Evolutionary conservation across 768 basidiomycete genomes (phyloP), one percentile per base, ranked within the genome.

Genomic region (Exidia glandulosa): DNA sequence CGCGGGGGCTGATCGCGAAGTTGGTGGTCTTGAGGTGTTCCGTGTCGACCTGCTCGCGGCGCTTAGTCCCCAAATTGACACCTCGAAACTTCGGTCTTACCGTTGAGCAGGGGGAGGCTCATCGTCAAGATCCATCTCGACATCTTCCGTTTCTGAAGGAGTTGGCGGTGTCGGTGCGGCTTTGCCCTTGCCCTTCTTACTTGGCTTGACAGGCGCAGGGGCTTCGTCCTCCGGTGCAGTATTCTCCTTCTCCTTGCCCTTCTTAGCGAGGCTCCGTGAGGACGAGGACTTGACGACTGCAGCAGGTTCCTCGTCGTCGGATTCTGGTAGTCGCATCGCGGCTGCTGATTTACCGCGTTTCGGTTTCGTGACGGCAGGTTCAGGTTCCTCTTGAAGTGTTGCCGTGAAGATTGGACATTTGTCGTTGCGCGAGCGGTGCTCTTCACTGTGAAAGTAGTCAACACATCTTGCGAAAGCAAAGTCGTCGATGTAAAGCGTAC

Each of bases 401-500:
- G 70, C 60, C 37, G 63, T 55, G 64, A 84, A 74, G 66, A 83
- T 81, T 2, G 77, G 71, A 65, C 82, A 74, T 69, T 83, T 83
- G 56, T 76, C 74, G 33, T 76, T 77, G 56, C 90, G 86, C 61
- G 79, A 79, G n/a, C 78, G 78, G 66, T 94, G 91, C 66, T 92
- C 87, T 66, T 86, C 79, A 62, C 88, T 90, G 66, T 62, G 59
- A 48, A 59, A 63, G 50, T 59, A 58, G 32, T 58, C 34, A 48
- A 9, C 27, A 7, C 27, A 25, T 25, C 56, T 36, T n/a, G n/a
- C n/a, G n/a, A n/a, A n/a, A n/a, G n/a, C n/a, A n/a, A 56, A 36
- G 56, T 14, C 23, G 63, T 0, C 31, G 14, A n/a, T 2, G 55
- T 29, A 10, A 50, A 10, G 74, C 88, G 60, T 71, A 96, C 94